Conservation (phyloP, 257 asterid genomes). For the Capsicum chinense region DNA sequence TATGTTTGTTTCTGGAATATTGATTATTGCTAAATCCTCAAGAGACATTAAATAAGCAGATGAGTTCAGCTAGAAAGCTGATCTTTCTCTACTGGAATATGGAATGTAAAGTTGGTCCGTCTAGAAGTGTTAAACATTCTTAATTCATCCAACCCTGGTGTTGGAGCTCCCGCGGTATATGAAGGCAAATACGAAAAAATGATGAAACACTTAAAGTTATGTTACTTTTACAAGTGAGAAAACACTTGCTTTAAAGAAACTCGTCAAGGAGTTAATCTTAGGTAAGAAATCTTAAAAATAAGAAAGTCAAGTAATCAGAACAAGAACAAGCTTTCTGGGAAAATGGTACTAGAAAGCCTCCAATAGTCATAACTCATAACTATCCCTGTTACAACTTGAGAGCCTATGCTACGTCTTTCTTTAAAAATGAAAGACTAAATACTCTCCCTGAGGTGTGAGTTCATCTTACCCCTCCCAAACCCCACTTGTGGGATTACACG, state of each 20-base stretch:
- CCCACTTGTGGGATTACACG: no score
- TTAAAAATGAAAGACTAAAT: background rate
- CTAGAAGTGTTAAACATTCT: background rate
- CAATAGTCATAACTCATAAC: slow-evolving; percentile 15
- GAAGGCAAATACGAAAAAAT: background rate
- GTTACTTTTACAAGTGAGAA: slow-evolving; percentile 19
- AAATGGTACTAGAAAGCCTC: slow-evolving; percentile 1
- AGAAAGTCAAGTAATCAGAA: slow-evolving; percentile 5
- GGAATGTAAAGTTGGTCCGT: background rate
- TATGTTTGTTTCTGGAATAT: background rate
- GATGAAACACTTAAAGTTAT: background rate
- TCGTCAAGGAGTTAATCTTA: slow-evolving; percentile 1
- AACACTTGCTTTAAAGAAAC: background rate
- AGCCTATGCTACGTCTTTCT: background rate
- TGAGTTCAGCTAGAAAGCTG: background rate
- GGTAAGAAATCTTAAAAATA: background rate
- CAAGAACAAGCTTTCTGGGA: slow-evolving; percentile 7
- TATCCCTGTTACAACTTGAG: slow-evolving; percentile 13
- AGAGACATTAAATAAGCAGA: background rate
- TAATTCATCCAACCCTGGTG: background rate
- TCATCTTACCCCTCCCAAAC: no score
- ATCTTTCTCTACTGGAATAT: background rate
- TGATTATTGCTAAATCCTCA: background rate
- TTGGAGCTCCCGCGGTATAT: background rate
- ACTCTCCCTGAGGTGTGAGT: background rate